Conservation (phyloP, 208 protist genomes). For the Acanthamoeba castellanii region DNA sequence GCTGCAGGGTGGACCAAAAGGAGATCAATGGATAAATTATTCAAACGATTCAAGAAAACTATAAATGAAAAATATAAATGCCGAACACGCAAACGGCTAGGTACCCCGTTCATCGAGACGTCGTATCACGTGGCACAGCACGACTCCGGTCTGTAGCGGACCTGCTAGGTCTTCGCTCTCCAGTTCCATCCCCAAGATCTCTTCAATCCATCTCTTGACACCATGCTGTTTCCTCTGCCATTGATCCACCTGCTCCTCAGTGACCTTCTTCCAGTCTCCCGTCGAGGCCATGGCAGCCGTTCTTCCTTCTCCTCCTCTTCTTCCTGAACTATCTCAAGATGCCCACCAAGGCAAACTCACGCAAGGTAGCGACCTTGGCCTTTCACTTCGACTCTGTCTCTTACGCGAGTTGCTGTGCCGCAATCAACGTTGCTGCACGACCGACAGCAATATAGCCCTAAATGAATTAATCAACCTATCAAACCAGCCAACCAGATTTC, state of each 20-base stretch:
- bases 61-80: not conserved
- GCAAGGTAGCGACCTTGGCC: too few relatives aligned
- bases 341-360: not conserved
- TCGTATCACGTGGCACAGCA: constrained; percentile 77
- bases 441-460: not conserved
- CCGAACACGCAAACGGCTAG: not conserved
- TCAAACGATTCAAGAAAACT: not conserved
- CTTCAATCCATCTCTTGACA: constrained; percentile 77
- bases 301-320: too few relatives aligned
- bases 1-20: not conserved
- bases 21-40: not conserved
- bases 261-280: constrained; percentile 23
- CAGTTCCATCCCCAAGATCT: constrained; percentile 56
- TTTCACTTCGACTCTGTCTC: not conserved
- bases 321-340: not conserved
- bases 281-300: not conserved
- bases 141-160: constrained; percentile 68
- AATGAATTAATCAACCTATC: not conserved
- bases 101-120: constrained; percentile 64
- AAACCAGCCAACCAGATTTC: too few relatives aligned
- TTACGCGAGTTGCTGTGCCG: too few relatives aligned
- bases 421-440: not conserved
- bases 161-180: constrained; percentile 52
- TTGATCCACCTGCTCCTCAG: constrained; percentile 16
- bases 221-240: constrained; percentile 64